These are phyloP conservation scores for Jaminaea rosea DNA, from an alignment of 1,284 basidiomycete species.

Conservation along the genomic window DNA sequence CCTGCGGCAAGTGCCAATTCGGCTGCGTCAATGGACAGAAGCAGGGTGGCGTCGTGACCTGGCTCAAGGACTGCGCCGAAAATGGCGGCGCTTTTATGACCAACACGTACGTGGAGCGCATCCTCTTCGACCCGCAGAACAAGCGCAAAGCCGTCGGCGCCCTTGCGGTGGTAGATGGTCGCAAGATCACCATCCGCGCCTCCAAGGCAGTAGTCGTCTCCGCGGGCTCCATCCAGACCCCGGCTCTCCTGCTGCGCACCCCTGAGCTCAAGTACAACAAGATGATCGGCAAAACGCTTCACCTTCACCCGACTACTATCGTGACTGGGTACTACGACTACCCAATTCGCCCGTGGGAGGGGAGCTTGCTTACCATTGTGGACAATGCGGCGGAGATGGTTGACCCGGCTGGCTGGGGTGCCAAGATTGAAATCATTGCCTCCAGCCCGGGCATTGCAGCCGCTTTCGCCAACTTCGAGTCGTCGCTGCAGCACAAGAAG, in stretches of 20 bases:
- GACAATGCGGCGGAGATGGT: conserved; percentile 39
- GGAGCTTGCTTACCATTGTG: conserved; percentile 50
- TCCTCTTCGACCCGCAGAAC: conserved; percentile 45
- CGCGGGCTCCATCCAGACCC: conserved; percentile 49
- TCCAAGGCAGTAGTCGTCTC: conserved; percentile 48
- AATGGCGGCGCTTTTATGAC: conserved; percentile 45
- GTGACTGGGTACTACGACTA: conserved; percentile 50
- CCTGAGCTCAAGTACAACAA: conserved; percentile 49
- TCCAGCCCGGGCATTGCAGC: conserved; percentile 48
- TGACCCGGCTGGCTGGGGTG: conserved; percentile 44
- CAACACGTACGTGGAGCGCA: conserved; percentile 46
- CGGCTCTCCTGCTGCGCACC: conserved; percentile 50
- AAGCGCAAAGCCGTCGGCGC: conserved; percentile 31
- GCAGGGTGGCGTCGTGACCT: conserved; percentile 45
- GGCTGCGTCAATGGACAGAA: conserved; percentile 48
- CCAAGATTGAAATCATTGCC: conserved; percentile 51
- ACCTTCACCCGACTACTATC: conserved; percentile 50
- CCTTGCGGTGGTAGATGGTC: conserved; percentile 30
- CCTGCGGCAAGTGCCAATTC: conserved; percentile 49
- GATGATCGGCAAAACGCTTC: conserved; percentile 50
- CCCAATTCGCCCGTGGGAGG: conserved; percentile 50
- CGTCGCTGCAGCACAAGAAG: conserved; percentile 47
- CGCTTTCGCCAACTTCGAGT: conserved; percentile 44
- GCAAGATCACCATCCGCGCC: conserved; percentile 41
- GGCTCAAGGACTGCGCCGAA: conserved; percentile 48